These are phyloP conservation scores for Mycogone perniciosa DNA, from an alignment of 2,329 filamentous ascomycete species.

Conservation along the genomic window DNA sequence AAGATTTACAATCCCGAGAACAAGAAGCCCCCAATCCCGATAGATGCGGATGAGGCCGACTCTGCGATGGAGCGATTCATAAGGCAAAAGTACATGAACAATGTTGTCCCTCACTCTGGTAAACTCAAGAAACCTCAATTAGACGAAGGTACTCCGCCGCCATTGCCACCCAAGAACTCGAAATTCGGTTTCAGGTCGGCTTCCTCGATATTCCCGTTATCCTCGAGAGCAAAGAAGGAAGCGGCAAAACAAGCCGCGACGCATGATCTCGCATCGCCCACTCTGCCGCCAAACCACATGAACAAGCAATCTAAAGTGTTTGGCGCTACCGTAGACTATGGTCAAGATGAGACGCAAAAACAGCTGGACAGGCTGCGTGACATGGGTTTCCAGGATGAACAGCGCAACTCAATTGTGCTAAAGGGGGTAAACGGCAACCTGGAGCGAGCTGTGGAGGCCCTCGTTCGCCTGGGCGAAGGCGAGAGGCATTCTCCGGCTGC, in stretches of 20 bases:
- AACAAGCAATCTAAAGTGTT: conserved; percentile 65
- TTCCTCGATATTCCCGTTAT: conserved; percentile 63
- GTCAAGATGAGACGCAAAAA: conserved; percentile 56
- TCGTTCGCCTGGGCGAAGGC: conserved; percentile 76
- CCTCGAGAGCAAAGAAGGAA: conserved; percentile 54
- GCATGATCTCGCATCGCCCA: conserved; percentile 22
- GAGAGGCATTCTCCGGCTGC: conserved; percentile 35
- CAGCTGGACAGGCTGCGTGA: conserved; percentile 75
- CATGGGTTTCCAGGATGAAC: conserved; percentile 86
- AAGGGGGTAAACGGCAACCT: conserved; percentile 80
- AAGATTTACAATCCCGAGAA: conserved; percentile 83
- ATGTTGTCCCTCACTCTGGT: conserved; percentile 29
- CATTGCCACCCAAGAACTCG: conserved; percentile 58
- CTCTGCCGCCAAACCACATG: conserved; percentile 35
- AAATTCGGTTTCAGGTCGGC: conserved; percentile 52
- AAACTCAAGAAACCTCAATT: conserved; percentile 43
- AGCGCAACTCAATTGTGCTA: conserved; percentile 72
- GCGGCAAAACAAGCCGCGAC: conserved; percentile 26
- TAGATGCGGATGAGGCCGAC: conserved; percentile 89
- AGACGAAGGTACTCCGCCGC: conserved; percentile 53
- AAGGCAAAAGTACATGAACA: conserved; percentile 81
- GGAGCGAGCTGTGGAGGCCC: conserved; percentile 76
- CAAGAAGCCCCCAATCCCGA: conserved; percentile 73
- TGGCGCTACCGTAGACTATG: conserved; percentile 57
- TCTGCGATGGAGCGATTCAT: conserved; percentile 94